phyloP scores from a whole-genome alignment of 805 yeast species.

The Wickerhamiella hasegawae region DNA sequence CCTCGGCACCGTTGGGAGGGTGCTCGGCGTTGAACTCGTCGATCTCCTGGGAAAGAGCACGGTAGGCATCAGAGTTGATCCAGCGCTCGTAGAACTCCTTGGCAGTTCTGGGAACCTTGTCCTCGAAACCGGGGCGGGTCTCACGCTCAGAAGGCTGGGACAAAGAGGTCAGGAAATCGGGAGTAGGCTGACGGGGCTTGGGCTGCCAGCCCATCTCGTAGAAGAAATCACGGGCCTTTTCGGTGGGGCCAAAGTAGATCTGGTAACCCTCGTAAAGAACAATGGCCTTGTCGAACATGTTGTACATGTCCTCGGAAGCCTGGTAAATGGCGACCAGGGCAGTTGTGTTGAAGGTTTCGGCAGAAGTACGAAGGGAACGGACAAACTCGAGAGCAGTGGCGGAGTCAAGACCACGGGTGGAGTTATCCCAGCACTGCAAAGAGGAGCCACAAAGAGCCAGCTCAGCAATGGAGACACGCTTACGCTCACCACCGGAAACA shows the following conservation, averaged over 20 bases:
- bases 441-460: conserved; percentile 49
- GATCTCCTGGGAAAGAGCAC: conserved; percentile 29
- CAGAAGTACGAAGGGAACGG: conserved; percentile 47
- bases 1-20: conserved; percentile 17
- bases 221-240: conserved; percentile 40
- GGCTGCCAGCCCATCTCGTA: conserved; percentile 48
- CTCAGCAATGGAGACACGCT: conserved; percentile 73
- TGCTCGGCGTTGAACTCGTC: conserved; percentile 25
- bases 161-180: conserved; percentile 54
- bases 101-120: conserved; percentile 42
- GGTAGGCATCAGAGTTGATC: conserved; percentile 34
- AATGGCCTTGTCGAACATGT: conserved; percentile 44
- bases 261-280: conserved; percentile 46
- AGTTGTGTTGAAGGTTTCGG: conserved; percentile 35
- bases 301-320: conserved; percentile 51
- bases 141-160: conserved; percentile 51
- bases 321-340: conserved; percentile 58
- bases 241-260: conserved; percentile 46
- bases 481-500: conserved; percentile 77
- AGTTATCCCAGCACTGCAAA: conserved; percentile 62
- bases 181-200: conserved; percentile 51
- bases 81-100: conserved; percentile 46
- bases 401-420: conserved; percentile 74
- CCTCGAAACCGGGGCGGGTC: conserved; percentile 31
- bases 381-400: conserved; percentile 70